Percentiles rank a stretch among this genome's conserved stretches.
Conservation (phyloP, 441 rosid species). For the Manihot esculenta region DNA sequence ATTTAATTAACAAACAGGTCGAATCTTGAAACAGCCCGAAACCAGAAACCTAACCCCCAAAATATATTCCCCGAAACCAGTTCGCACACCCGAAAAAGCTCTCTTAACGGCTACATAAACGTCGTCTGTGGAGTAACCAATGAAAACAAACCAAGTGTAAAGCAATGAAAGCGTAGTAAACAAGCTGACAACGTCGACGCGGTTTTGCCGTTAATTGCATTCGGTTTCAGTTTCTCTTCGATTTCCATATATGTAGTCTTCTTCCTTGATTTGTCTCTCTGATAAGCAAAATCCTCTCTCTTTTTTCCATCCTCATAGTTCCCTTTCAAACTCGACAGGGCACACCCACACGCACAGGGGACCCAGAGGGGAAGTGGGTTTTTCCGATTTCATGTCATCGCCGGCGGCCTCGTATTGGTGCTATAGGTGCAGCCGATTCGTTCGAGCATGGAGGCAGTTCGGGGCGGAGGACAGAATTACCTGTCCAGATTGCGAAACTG, state of each 20-base stretch:
- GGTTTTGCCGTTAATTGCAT: conserved; percentile 22
- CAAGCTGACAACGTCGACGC: conserved; percentile 30
- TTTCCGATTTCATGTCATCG: conserved; percentile 35
- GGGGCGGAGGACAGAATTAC: conserved; percentile 32
- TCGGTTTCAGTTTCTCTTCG: background rate
- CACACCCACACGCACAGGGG: background rate
- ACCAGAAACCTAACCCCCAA: no score
- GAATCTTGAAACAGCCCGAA: no score
- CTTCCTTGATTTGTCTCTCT: background rate
- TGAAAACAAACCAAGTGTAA: conserved; percentile 22
- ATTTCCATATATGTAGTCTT: background rate
- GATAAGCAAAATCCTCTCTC: background rate
- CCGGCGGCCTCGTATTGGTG: conserved; percentile 75
- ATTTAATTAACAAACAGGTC: no score
- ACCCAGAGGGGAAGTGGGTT: background rate
- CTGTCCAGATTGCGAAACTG: conserved; percentile 81
- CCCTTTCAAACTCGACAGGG: background rate
- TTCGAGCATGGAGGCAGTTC: conserved; percentile 45
- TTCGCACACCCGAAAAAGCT: background rate
- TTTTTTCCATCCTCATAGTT: background rate
- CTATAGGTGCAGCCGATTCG: conserved; percentile 70
- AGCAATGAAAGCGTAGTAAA: conserved; percentile 6
- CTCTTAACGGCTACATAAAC: background rate
- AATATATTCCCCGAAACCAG: background rate
- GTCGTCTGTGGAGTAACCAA: conserved; percentile 13